A percentile compares a stretch with the other conserved stretches of the same genome.
Evolutionary conservation across 2,329 filamentous ascomycete species (phyloP).

Genomic region (Diaporthe amygdali): DNA sequence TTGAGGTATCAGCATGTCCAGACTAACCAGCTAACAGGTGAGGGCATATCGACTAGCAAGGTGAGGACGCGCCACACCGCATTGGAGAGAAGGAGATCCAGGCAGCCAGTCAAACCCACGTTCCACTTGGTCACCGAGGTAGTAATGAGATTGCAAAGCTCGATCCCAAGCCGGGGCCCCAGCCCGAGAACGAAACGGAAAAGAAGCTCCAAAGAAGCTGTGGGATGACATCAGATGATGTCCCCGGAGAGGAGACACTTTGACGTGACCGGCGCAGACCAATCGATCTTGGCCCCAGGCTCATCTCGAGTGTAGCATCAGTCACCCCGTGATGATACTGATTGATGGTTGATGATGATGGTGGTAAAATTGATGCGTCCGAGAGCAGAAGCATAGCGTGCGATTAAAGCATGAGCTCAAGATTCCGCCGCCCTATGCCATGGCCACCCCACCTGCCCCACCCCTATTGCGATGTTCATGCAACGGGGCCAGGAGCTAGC

Average conservation of each 20-base stretch:
- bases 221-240: neutral
- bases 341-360: neutral
- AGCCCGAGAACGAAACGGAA: neutral
- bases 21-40: neutral
- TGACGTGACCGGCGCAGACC: neutral
- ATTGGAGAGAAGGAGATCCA: neutral
- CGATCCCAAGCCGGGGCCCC: neutral
- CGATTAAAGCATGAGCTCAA: slow-evolving; percentile 9
- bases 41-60: neutral
- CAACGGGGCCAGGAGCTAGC: neutral
- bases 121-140: neutral
- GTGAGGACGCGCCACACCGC: neutral
- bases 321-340: neutral
- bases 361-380: neutral
- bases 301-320: neutral
- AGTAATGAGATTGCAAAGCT: neutral
- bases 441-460: neutral
- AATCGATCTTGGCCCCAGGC: neutral
- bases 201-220: neutral
- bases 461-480: slow-evolving; percentile 8
- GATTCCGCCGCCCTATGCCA: slow-evolving; percentile 12
- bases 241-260: neutral
- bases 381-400: neutral
- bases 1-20: neutral
- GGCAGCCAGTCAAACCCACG: neutral